Conservation (phyloP, 495 filamentous ascomycete genomes). For the Talaromyces liani region DNA sequence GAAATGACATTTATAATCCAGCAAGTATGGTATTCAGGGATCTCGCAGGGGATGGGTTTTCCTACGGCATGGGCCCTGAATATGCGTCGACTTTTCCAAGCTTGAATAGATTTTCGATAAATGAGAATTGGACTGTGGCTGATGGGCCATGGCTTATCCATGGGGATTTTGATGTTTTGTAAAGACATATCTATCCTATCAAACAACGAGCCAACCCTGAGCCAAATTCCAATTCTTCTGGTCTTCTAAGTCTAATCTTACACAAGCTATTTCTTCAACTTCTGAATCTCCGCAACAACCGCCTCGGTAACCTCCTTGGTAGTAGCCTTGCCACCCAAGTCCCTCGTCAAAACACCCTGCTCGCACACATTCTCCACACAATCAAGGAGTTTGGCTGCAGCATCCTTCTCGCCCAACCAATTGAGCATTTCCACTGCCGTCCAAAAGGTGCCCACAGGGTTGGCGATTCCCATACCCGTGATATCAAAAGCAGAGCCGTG, state of each 20-base stretch:
- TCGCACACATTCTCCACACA: constrained; percentile 49
- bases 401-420: constrained; percentile 49
- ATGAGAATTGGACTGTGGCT: constrained; percentile 33
- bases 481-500: constrained; percentile 60
- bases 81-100: constrained; percentile 14
- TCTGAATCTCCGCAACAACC: constrained; percentile 45
- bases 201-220: too few species aligned
- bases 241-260: not conserved
- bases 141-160: constrained; percentile 37
- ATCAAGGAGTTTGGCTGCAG: constrained; percentile 42
- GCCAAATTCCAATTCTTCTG: not conserved
- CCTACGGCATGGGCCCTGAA: constrained; percentile 13
- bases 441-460: constrained; percentile 61
- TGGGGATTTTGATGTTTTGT: constrained; percentile 18
- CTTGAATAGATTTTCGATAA: constrained; percentile 16
- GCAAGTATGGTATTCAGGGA: constrained; percentile 22
- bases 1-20: constrained; percentile 7
- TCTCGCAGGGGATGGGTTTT: constrained; percentile 11
- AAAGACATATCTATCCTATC: not conserved
- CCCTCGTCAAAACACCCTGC: constrained; percentile 41
- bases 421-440: constrained; percentile 55
- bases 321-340: constrained; percentile 44
- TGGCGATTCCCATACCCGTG: constrained; percentile 56
- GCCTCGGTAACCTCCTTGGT: constrained; percentile 50
- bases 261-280: not conserved